Evolutionary conservation across 129 eudicot genomes (phyloP).

Genomic region (Mikania micrantha): DNA sequence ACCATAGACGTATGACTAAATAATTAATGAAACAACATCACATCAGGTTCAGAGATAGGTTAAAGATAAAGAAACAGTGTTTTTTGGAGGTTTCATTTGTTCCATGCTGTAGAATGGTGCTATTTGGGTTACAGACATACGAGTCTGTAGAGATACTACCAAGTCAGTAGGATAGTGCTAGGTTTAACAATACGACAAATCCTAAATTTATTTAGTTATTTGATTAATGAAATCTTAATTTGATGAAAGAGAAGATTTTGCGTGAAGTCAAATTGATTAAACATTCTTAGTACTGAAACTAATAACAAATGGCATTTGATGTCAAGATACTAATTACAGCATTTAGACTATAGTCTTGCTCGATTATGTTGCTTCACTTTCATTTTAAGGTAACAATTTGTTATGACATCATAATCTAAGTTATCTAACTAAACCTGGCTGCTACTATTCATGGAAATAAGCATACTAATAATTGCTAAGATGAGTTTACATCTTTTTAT

Average conservation of each 20-base stretch:
- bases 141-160: conserved; percentile 9
- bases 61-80: conserved; percentile 3
- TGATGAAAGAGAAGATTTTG: not conserved
- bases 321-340: not conserved
- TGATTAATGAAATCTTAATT: conserved; percentile 5
- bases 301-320: not conserved
- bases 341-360: not conserved
- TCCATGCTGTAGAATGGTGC: conserved; percentile 11
- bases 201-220: not conserved
- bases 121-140: not conserved
- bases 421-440: not conserved
- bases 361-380: not conserved
- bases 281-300: not conserved
- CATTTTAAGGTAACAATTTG: not conserved
- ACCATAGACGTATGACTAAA: not conserved
- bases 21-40: not conserved
- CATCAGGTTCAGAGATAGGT: not conserved
- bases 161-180: conserved; percentile 5
- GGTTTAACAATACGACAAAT: conserved; percentile 8
- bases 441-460: not conserved
- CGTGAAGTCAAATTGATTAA: not conserved
- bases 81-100: conserved; percentile 17
- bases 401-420: not conserved
- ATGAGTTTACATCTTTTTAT: conserved; percentile 1
- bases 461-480: conserved; percentile 16